Base-by-base conservation (phyloP, 2,329 filamentous ascomycete species). In the Beauveria sp. region DNA sequence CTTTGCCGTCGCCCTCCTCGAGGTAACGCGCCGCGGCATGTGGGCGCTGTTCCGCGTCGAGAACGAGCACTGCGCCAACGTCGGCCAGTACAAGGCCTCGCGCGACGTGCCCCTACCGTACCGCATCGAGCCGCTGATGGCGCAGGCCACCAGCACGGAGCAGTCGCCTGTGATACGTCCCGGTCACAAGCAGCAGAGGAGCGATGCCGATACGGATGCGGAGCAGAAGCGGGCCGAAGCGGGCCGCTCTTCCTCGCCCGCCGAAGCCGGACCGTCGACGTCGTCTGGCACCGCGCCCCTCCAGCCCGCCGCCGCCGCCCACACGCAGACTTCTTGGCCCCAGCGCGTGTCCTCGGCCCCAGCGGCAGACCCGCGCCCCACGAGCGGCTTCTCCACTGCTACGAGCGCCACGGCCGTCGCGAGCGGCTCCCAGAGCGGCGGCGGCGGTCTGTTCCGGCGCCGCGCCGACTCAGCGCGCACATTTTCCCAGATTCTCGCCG, bases 51-150 rank as follows among this genome's bases (percentile, higher is more conserved):
- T 99, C 72, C 90, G 94, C 46, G 92, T 99, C 28, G 94, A 99
- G 74, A 99, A 99, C 72, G 94, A 99, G 69, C 94, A 99, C 75
- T 96, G 92, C 75, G 87, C 89, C 60, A 96, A 97, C 67, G 93
- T 99, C 2, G 84, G 86, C 20, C 86, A 91, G 66, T 96, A 96
- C 80, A 92, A 96, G 65, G 94, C 94, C 4, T 91, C 88, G 2
- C 84, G 93, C 61, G 92, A 97, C 68, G 84, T 96, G 0, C 91
- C 91, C 0, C 80, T 97, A 0, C 93, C 93, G 0, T 97, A 97
- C 71, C 80, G 84, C 55, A 75, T 86, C 52, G 79, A 83, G 61
- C 73, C 76, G 0, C 73, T 80, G 12, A 72, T 77, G 63, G 12
- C 50, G 9, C 75, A 78, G 61, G 76, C 71, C 40, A 69, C 70